Conservation (phyloP, 257 asterid species). For the Przewalskia tangutica region DNA sequence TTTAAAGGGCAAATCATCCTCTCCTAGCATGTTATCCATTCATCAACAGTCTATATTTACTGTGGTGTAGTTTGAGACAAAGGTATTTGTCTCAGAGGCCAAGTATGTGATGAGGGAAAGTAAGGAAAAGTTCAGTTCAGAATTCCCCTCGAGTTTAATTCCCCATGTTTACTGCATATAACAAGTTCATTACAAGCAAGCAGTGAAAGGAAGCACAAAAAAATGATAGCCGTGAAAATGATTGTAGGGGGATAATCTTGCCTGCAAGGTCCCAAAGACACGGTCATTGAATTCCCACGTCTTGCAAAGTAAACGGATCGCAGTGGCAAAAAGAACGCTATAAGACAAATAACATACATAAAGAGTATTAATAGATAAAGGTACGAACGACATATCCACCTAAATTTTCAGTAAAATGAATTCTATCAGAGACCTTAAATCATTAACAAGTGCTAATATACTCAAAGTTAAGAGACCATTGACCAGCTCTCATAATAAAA, state of each 20-base stretch:
- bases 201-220: not conserved
- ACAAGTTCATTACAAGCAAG: not conserved
- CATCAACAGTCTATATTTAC: not conserved
- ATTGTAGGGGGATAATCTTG: constrained; percentile 18
- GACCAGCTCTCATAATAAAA: not conserved
- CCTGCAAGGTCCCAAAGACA: constrained; percentile 85
- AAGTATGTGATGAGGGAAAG: not conserved
- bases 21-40: not conserved
- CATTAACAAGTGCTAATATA: not conserved
- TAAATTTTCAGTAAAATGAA: not conserved
- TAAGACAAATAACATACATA: constrained; percentile 9
- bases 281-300: constrained; percentile 94
- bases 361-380: not conserved
- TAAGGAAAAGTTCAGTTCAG: not conserved
- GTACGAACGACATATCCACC: not conserved
- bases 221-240: not conserved
- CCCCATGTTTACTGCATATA: not conserved
- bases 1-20: not conserved
- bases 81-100: not conserved
- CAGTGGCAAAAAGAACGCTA: constrained; percentile 75
- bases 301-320: constrained; percentile 79
- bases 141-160: not conserved
- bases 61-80: not conserved
- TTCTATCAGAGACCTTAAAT: not conserved
- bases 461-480: not conserved